These are phyloP conservation scores for Amylocystis lapponica DNA, from an alignment of 768 basidiomycete species.

Conservation along the genomic window DNA sequence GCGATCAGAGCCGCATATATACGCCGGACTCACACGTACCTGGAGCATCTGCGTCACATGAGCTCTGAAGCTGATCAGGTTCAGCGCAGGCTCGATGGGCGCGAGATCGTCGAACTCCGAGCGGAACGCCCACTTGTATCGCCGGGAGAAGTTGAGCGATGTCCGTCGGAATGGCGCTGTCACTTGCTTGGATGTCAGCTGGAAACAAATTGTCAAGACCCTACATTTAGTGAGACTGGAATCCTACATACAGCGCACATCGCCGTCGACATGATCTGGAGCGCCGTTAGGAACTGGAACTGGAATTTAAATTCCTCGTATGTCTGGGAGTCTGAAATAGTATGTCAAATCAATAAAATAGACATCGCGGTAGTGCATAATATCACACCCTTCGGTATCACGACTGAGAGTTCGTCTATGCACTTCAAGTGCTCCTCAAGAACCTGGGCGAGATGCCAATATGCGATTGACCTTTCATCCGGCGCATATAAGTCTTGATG, in stretches of 20 bases:
- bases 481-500: conserved; percentile 68
- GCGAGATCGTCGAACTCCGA: conserved; percentile 50
- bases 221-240: not conserved
- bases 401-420: conserved; percentile 41
- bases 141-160: conserved; percentile 51
- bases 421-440: conserved; percentile 50
- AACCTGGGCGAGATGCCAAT: conserved; percentile 64
- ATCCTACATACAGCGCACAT: conserved; percentile 43
- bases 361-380: conserved; percentile 1
- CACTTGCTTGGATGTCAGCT: conserved; percentile 46
- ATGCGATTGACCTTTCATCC: conserved; percentile 67
- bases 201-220: not conserved
- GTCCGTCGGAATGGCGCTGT: conserved; percentile 45
- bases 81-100: conserved; percentile 47
- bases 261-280: conserved; percentile 50
- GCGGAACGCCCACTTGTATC: conserved; percentile 77
- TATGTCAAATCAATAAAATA: not conserved
- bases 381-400: conserved; percentile 38
- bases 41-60: conserved; percentile 34
- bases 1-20: too few relatives aligned
- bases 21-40: conserved; percentile 29
- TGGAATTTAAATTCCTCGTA: conserved; percentile 46
- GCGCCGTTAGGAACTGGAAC: conserved; percentile 44
- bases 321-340: conserved; percentile 31
- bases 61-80: conserved; percentile 43